phyloP scores from a whole-genome alignment of 129 eudicot genomes.

The Cynara cardunculus region DNA sequence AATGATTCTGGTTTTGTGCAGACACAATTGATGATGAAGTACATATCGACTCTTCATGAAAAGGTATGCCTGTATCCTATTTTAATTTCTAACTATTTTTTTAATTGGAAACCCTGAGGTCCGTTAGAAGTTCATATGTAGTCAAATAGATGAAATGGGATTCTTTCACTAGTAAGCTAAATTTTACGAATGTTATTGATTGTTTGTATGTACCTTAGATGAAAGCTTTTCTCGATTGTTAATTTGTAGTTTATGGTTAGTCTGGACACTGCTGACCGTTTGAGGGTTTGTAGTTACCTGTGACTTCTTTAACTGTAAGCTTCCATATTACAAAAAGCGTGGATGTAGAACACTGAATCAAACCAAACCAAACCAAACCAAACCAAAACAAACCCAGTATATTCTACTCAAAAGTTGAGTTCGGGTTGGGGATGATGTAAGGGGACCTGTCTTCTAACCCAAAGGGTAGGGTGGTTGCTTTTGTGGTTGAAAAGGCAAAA shows the following conservation, averaged over 20 bases:
- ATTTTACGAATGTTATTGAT: background rate
- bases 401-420: background rate
- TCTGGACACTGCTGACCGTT: background rate
- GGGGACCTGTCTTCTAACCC: background rate
- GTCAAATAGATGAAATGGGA: background rate
- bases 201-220: background rate
- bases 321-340: background rate
- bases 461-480: background rate
- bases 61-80: background rate
- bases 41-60: background rate
- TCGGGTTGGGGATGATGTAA: background rate
- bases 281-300: background rate
- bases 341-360: background rate
- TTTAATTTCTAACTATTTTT: background rate
- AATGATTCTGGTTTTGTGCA: background rate
- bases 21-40: constrained; percentile 12
- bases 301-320: background rate
- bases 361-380: background rate
- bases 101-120: background rate
- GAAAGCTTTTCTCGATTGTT: background rate
- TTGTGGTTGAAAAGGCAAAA: no score
- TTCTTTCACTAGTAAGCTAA: background rate
- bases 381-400: background rate
- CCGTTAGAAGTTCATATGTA: background rate
- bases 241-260: background rate